Evolutionary conservation across 805 yeast species (phyloP), one percentile per base, ranked within the genome.

Genomic region (Starmera pachycereana): DNA sequence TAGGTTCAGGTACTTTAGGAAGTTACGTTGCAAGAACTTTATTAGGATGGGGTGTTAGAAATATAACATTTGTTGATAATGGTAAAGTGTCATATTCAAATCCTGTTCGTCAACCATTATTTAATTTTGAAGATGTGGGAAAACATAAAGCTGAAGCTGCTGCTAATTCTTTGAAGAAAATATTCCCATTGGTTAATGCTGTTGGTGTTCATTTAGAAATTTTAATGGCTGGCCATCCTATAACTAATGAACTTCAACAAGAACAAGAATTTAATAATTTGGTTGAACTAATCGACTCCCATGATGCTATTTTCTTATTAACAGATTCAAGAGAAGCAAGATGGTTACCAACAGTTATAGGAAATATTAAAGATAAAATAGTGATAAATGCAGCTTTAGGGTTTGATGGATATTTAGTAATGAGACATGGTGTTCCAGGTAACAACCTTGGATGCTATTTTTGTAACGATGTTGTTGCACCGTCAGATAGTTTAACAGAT

Each of bases 1-100:
- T 92, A n/a, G 99, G 99, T 0, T 84, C 97, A 0, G 99, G 99
- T 7, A 92, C 99, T 3, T 67, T 94, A 8, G 99, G 98, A 0
- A 81, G 94, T 43, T 90, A 90, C 53, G 90, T 92, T 6, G 73
- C 94, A 0, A 68, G 99, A 40, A 81, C 84, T 0, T 61, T 92
- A 27, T 57, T 92, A 58, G 97, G 95, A 1, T 92, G 98, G 98
- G 98, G 98, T 4, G 89, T 89, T 1, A 65, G 86, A 36, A 67
- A 76, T 30, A 80, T 92, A 14, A 82, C 96, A 0, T 78, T 92
- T 60, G 90, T 92, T 3, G 99, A 92, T 58, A 86, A 76, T 57
- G 95, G 97, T 3, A 66, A 72, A 19, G 87, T 94, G 0, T 87
- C 97, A 4, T 87, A 78, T 60, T 85, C 96, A 9, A 92, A 92